Base-by-base conservation (phyloP, 495 filamentous ascomycete species). In the Xylaria scruposa region DNA sequence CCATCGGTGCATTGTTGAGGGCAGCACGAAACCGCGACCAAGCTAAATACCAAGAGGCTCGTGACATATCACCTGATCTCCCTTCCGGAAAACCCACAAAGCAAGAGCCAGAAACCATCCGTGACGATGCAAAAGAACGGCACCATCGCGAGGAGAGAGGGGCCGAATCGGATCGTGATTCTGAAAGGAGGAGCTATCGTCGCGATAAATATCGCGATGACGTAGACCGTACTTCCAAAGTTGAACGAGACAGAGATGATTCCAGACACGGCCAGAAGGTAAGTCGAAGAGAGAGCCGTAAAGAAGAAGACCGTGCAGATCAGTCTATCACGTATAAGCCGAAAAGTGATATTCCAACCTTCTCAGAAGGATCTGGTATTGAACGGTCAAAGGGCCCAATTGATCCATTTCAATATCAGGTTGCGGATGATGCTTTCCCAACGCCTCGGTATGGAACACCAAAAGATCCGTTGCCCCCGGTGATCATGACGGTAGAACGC, bases 331-430 rank as follows among this genome's bases (percentile, higher is more conserved):
- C 51, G 8, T 61, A 68, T 53, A 29, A 7, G 17, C 15, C 72
- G 46, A 67, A 56, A 40, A 24, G 12, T 40, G 64, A 70, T 59
- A 68, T 31, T 24, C 58, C 67, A 29, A 53, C 73, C 44, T 63
- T 51, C 36, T 46, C 40, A 29, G 49, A 72, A 49, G 67, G 44
- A 46, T 33, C 62, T 21, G 64, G 17, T 53, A 40, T 65, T 71
- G 29, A 29, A 40, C 59, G 67, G 12, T 70, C 72, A 36, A 70
- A 78, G 58, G 74, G 70, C 8, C 62, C 77, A 15, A 70, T 86
- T 68, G 84, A 88, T 73, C 83, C 85, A 19, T 88, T 88, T 75
- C 80, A 85, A 70, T 88, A 75, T 62, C 87, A 86, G 73, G 86
- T 87, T 69, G 38, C 78, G 17, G 79, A 84, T 61, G 83, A 85